A percentile compares a stretch with the other conserved stretches of the same genome.
Evolutionary conservation across 345 rosid genomes (phyloP).

Genomic region (Populus alba): DNA sequence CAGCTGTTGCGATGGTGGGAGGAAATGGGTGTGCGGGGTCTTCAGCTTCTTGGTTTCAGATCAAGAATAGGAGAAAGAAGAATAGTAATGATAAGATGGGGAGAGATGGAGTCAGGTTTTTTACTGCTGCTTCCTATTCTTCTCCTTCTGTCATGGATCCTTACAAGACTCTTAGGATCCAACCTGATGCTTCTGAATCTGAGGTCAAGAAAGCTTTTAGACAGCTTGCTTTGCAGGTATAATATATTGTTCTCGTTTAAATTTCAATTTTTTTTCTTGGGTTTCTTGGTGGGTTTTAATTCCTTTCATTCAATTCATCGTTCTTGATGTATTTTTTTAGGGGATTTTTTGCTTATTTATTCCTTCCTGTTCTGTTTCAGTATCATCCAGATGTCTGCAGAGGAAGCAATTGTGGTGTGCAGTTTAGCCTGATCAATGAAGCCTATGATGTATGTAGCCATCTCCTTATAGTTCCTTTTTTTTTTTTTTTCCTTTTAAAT

Average conservation of each 20-base stretch:
- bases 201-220: constrained; percentile 90
- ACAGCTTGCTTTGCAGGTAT: constrained; percentile 76
- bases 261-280: no score
- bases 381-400: constrained; percentile 98
- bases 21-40: constrained; percentile 43
- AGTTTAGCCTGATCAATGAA: constrained; percentile 74
- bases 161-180: constrained; percentile 63
- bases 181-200: constrained; percentile 71
- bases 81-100: constrained; percentile 30
- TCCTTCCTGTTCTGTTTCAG: constrained; percentile 33
- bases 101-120: constrained; percentile 30
- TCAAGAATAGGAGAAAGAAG: constrained; percentile 35
- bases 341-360: neutral
- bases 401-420: constrained; percentile 73
- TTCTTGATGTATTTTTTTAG: neutral
- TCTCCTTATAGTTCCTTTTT: neutral
- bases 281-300: neutral
- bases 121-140: constrained; percentile 30
- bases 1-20: constrained; percentile 34
- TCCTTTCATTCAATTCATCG: no score
- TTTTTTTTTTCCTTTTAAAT: neutral
- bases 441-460: constrained; percentile 75
- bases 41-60: constrained; percentile 44
- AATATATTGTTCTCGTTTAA: neutral
- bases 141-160: constrained; percentile 61